A percentile compares a stretch with the other conserved stretches of the same genome.
These are phyloP conservation scores for Claviceps paspali DNA, from an alignment of 2,329 filamentous ascomycete genomes.

Conservation along the genomic window DNA sequence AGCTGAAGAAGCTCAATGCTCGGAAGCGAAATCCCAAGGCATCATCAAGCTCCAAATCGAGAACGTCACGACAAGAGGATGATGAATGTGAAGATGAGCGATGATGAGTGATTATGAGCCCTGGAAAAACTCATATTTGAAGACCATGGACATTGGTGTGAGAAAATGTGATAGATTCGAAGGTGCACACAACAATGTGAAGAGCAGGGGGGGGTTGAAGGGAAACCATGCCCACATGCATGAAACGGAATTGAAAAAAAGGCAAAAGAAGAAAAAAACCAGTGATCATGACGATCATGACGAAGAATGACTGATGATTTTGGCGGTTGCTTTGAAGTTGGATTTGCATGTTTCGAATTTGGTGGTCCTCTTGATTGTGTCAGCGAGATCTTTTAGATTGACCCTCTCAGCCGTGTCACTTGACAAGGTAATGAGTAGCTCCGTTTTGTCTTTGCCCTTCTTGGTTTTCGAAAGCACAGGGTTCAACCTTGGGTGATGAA, in stretches of 20 bases:
- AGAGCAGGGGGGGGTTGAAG: not conserved
- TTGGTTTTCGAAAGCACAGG: conserved; percentile 2
- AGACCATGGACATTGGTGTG: too few species aligned
- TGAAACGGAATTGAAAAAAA: too few species aligned
- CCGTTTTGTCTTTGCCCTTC: conserved; percentile 21
- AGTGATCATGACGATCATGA: conserved; percentile 4
- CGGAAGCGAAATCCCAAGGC: conserved; percentile 15
- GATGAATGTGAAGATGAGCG: conserved; percentile 11
- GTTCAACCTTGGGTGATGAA: not conserved
- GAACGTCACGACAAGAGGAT: conserved; percentile 6
- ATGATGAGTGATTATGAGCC: too few species aligned
- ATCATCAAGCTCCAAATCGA: conserved; percentile 12
- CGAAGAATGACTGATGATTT: conserved; percentile 14
- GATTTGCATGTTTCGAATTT: conserved; percentile 18
- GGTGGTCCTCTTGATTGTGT: conserved; percentile 18
- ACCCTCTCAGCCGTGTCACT: conserved; percentile 15
- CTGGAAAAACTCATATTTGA: too few species aligned
- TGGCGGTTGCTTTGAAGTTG: conserved; percentile 19
- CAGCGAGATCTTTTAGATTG: conserved; percentile 18
- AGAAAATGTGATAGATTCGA: too few species aligned
- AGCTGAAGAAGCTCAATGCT: conserved; percentile 24
- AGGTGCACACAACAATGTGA: too few species aligned
- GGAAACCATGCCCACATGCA: too few species aligned
- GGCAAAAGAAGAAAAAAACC: not conserved
- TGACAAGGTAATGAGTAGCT: conserved; percentile 21